Evolutionary conservation across 345 rosid species (phyloP).

Genomic region (Boechera divaricarpa): DNA sequence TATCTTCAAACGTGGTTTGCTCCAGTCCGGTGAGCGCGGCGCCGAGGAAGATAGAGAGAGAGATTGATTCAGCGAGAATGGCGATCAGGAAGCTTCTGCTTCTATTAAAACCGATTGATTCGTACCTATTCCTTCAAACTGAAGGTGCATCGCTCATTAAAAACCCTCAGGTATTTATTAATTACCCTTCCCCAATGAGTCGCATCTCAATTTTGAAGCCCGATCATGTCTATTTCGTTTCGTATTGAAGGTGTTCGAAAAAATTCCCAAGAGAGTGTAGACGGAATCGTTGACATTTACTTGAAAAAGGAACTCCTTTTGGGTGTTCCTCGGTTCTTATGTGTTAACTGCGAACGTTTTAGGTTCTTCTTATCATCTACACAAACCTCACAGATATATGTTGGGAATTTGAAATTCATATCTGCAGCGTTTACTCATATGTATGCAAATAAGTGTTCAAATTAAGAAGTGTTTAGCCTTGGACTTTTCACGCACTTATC

Average conservation of each 20-base stretch:
- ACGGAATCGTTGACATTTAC: not conserved
- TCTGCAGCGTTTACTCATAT: slow-evolving; percentile 5
- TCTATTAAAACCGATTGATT: slow-evolving; percentile 77
- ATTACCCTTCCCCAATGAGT: not conserved
- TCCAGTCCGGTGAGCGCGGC: slow-evolving; percentile 12
- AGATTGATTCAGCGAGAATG: slow-evolving; percentile 45
- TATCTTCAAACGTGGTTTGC: slow-evolving; percentile 17
- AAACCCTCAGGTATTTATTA: slow-evolving; percentile 55
- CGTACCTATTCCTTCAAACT: slow-evolving; percentile 53
- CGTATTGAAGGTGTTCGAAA: slow-evolving; percentile 50
- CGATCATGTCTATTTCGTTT: slow-evolving; percentile 19
- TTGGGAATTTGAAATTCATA: not conserved
- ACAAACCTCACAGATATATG: not conserved
- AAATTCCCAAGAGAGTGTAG: slow-evolving; percentile 32
- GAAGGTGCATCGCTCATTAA: slow-evolving; percentile 47
- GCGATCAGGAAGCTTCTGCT: slow-evolving; percentile 72
- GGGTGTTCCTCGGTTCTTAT: not conserved
- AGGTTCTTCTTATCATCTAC: not conserved
- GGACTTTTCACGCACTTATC: not conserved
- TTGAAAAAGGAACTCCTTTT: not conserved
- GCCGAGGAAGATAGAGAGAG: not conserved
- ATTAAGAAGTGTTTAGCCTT: slow-evolving; percentile 13
- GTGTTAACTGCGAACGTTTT: not conserved
- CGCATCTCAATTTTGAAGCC: not conserved
- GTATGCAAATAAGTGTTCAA: not conserved